These are phyloP conservation scores for Calonectria honghensis DNA, from an alignment of 2,329 filamentous ascomycete species.

Conservation along the genomic window DNA sequence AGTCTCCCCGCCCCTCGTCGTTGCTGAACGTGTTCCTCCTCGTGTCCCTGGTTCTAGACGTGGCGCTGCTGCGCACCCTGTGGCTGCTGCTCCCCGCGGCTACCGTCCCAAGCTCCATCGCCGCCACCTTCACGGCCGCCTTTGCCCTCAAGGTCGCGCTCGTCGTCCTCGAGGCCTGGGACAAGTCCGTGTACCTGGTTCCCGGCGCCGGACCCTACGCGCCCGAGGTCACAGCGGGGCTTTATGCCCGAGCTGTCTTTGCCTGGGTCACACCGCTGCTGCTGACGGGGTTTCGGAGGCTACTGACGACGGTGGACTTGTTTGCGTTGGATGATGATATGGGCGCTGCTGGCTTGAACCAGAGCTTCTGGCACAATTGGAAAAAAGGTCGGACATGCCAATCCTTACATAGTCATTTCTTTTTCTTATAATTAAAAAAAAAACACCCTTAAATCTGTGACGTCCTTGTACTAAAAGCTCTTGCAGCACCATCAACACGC, in stretches of 20 bases:
- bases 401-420: conserved; percentile 42
- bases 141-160: conserved; percentile 60
- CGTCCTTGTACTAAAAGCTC: conserved; percentile 47
- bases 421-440: conserved; percentile 36
- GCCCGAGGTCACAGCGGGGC: conserved; percentile 62
- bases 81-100: conserved; percentile 57
- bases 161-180: conserved; percentile 62
- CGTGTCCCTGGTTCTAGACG: conserved; percentile 59
- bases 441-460: conserved; percentile 40
- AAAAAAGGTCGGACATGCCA: conserved; percentile 49
- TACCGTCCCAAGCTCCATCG: conserved; percentile 51
- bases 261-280: conserved; percentile 64
- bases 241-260: conserved; percentile 62
- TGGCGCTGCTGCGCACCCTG: conserved; percentile 59
- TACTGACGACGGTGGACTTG: conserved; percentile 60
- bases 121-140: conserved; percentile 59
- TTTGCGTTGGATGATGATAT: conserved; percentile 60
- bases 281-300: conserved; percentile 58
- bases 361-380: conserved; percentile 58
- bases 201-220: conserved; percentile 54
- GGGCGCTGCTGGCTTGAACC: conserved; percentile 54
- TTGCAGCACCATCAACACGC: conserved; percentile 40
- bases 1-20: conserved; percentile 57
- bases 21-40: conserved; percentile 60
- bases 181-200: conserved; percentile 61